Evolutionary conservation across 192 early-diverging fungal species (phyloP), one percentile per base, ranked within the genome.

Genomic region (Coemansia sp.): DNA sequence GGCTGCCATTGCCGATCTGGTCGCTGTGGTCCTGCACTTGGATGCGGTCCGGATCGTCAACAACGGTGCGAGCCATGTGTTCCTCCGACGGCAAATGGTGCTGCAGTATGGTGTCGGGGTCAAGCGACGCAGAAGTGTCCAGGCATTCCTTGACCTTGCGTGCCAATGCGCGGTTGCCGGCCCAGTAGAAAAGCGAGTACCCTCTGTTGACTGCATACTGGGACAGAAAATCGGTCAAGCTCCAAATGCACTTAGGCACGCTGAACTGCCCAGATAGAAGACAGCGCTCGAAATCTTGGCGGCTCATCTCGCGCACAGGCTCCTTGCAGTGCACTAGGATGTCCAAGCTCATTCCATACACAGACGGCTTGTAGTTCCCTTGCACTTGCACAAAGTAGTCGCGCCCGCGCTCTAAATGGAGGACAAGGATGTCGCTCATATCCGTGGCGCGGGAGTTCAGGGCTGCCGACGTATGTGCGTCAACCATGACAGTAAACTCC

Each of bases 341-440:
- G 24, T 91, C 90, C 34, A 98, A 62, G 0, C 75, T 82, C 68
- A 85, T 86, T 5, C 92, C 94, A 75, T 92, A 94, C 69, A 90
- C 91, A 6, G 92, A 91, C 3, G 84, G 77, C 35, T 85, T 64
- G 75, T 94, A 96, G 0, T 71, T 69, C 24, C 90, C 96, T 20
- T 81, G 76, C 9, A 95, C 85, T 6, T 87, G 76, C 11, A 98
- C 78, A 73, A 98, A 98, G 60, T 89, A 89, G 60, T 98, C 94
- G 39, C 91, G 91, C 12, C 92, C 90, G 34, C 91, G 87, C 53
- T 92, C 88, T 56, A 92, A 72, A 63, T 91, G 92, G 16, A 98
- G 67, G 24, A 98, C 87, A n/a, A 96, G 69, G 6, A 83, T 83
- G 36, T 77, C 81, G 44, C 64, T 14, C 60, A 83, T 63, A 24